Conservation (phyloP, 345 rosid species). For the Citrus australasica region DNA sequence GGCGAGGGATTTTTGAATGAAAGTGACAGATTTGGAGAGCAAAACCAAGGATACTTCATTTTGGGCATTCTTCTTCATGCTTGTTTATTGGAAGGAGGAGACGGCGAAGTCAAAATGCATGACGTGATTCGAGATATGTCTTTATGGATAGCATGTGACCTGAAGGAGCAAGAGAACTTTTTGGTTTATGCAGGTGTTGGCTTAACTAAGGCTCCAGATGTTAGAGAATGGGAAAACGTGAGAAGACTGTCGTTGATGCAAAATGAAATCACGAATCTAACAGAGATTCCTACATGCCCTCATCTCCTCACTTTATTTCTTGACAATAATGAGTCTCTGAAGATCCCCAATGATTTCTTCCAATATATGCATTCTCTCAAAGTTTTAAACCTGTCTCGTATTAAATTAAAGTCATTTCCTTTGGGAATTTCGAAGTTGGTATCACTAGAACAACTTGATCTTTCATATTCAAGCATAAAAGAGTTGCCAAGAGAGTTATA, state of each 20-base stretch:
- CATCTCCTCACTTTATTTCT: slow-evolving; percentile 6
- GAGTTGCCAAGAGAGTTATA: slow-evolving; percentile 17
- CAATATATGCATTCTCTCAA: slow-evolving; percentile 17
- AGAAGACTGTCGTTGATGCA: slow-evolving; percentile 6
- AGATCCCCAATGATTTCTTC: slow-evolving; percentile 15
- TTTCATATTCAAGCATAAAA: slow-evolving; percentile 16
- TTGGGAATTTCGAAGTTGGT: slow-evolving; percentile 12
- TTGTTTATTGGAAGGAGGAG: too few species aligned
- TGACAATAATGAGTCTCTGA: neutral
- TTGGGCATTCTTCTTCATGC: too few species aligned
- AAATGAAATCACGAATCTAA: neutral
- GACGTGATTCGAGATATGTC: neutral
- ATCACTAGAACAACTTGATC: slow-evolving; percentile 24
- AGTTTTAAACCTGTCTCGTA: slow-evolving; percentile 30
- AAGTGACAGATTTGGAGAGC: too few species aligned
- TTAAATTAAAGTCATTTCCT: slow-evolving; percentile 18
- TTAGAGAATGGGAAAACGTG: neutral
- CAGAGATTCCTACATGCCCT: neutral
- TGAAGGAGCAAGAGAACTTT: neutral
- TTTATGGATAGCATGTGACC: slow-evolving; percentile 2
- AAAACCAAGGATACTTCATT: too few species aligned
- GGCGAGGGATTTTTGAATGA: too few species aligned
- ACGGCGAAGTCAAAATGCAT: neutral
- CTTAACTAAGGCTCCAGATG: neutral
- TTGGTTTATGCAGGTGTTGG: neutral